Evolutionary conservation across 2,329 filamentous ascomycete species (phyloP).

Genomic region (Cercospora nicotianae): DNA sequence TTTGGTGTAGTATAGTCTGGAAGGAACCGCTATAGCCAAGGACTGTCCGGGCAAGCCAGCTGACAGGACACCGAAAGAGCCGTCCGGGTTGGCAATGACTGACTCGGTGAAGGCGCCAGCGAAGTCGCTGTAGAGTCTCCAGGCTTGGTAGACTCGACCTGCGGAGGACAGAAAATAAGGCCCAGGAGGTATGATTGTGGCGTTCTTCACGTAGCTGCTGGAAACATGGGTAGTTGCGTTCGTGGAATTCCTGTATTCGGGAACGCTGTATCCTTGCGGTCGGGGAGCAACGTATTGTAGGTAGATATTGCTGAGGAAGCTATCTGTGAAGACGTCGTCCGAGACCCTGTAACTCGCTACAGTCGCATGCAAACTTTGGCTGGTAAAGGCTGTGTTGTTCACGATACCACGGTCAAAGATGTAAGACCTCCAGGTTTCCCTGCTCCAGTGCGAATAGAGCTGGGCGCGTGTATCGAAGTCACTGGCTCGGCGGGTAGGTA

Average conservation of each 20-base stretch:
- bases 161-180: constrained; percentile 53
- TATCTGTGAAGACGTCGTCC: constrained; percentile 47
- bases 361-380: constrained; percentile 28
- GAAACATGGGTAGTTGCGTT: constrained; percentile 27
- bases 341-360: constrained; percentile 36
- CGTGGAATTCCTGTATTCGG: constrained; percentile 10
- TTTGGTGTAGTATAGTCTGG: constrained; percentile 59
- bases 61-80: constrained; percentile 47
- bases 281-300: constrained; percentile 27
- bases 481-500: constrained; percentile 44
- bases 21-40: constrained; percentile 56
- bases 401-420: constrained; percentile 44
- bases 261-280: constrained; percentile 13
- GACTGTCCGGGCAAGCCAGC: constrained; percentile 44
- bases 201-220: constrained; percentile 23
- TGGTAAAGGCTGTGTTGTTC: constrained; percentile 30
- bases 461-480: constrained; percentile 32
- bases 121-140: constrained; percentile 52
- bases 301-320: constrained; percentile 41
- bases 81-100: constrained; percentile 41
- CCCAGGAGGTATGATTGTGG: constrained; percentile 43
- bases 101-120: constrained; percentile 54
- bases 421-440: constrained; percentile 35
- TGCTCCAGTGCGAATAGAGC: constrained; percentile 26
- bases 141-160: constrained; percentile 52